Percentiles rank a stretch among this genome's conserved stretches.
Evolutionary conservation across 345 rosid species (phyloP).

Genomic region (Dimocarpus longan): DNA sequence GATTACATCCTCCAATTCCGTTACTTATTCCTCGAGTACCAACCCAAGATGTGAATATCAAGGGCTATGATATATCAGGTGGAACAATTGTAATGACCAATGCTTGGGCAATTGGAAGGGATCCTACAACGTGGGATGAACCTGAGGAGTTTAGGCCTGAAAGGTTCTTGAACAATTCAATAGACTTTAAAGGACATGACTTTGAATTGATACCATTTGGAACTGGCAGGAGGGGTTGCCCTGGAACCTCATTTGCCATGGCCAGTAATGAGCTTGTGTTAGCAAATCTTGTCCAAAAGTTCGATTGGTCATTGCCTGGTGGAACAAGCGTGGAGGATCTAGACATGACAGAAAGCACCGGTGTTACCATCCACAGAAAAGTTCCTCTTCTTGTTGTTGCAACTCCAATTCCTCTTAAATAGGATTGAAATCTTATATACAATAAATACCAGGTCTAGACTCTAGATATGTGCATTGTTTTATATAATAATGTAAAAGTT

Average conservation of each 20-base stretch:
- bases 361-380: background rate
- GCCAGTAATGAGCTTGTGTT: constrained; percentile 13
- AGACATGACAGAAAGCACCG: constrained; percentile 18
- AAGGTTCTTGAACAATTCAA: constrained; percentile 23
- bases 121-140: constrained; percentile 16
- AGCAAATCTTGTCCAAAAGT: constrained; percentile 18
- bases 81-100: constrained; percentile 38
- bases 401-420: background rate
- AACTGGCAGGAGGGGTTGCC: constrained; percentile 21
- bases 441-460: background rate
- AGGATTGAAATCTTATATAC: background rate
- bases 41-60: constrained; percentile 25
- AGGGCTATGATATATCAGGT: constrained; percentile 28
- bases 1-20: constrained; percentile 50
- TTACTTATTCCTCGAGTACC: constrained; percentile 37
- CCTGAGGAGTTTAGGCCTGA: constrained; percentile 20
- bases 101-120: constrained; percentile 35
- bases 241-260: constrained; percentile 18
- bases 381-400: constrained; percentile 19
- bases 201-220: constrained; percentile 23
- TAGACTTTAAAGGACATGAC: constrained; percentile 26
- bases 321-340: constrained; percentile 15
- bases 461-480: background rate
- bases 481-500: no score
- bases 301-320: constrained; percentile 27